Conservation (phyloP, 139 green algal genomes). For the Chlorella sp. region DNA sequence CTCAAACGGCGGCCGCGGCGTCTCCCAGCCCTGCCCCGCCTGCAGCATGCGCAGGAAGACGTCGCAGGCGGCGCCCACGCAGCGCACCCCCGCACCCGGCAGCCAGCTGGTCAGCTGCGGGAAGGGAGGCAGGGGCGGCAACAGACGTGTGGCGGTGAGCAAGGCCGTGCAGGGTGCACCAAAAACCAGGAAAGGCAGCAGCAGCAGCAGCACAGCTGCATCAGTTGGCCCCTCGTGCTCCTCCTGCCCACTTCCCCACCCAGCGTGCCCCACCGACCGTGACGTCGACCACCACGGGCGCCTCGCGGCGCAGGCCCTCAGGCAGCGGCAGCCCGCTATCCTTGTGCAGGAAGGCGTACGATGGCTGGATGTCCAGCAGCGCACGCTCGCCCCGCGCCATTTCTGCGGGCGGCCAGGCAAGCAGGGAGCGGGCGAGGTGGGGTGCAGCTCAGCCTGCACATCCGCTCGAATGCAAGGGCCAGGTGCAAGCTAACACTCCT, state of each 20-base stretch:
- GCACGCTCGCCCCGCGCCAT: slow-evolving; percentile 63
- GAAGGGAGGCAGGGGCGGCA: not conserved
- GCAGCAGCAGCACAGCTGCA: not conserved
- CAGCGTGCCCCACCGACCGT: slow-evolving; percentile 53
- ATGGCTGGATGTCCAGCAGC: slow-evolving; percentile 67
- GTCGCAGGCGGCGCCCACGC: slow-evolving; percentile 27
- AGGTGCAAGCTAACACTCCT: too few relatives aligned
- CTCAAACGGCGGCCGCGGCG: slow-evolving; percentile 77
- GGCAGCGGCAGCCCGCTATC: slow-evolving; percentile 67
- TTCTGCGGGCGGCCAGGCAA: slow-evolving; percentile 29
- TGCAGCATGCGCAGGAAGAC: slow-evolving; percentile 60
- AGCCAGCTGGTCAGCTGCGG: slow-evolving; percentile 33
- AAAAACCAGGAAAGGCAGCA: not conserved
- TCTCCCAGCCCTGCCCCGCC: slow-evolving; percentile 77
- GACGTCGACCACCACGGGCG: slow-evolving; percentile 64
- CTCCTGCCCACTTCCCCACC: not conserved
- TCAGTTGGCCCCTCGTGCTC: not conserved
- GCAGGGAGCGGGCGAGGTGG: too few relatives aligned
- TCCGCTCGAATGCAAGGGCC: too few relatives aligned
- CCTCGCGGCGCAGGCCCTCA: slow-evolving; percentile 22
- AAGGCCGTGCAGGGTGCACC: not conserved
- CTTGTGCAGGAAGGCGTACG: slow-evolving; percentile 71
- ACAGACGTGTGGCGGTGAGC: not conserved
- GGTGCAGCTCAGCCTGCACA: not conserved
- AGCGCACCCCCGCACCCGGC: slow-evolving; percentile 1